Evolutionary conservation across 2,329 filamentous ascomycete species (phyloP), one percentile per base, ranked within the genome.

Genomic region (Fusarium cyanostomum): DNA sequence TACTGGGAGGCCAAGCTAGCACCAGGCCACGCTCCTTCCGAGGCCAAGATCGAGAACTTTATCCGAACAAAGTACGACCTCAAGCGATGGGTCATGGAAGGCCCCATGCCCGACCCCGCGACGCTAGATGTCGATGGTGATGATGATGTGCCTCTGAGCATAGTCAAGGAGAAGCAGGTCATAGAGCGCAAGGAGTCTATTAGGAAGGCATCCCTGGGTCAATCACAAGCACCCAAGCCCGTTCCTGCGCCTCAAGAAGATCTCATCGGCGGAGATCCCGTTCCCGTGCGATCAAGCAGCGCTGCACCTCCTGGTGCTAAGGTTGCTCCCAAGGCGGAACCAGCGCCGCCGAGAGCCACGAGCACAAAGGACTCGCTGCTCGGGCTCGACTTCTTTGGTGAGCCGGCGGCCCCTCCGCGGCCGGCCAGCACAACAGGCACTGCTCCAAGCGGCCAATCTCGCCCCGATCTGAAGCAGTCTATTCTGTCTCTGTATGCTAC

Each of bases 51-150:
- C 71, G 95, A 99, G 84, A 99, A 98, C 82, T 99, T 99, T 74
- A 98, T 99, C 72, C 89, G 95, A 68, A 99, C 96, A 54, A 99
- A 99, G 79, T 99, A 99, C 78, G 95, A 99, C 77, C 91, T 95
- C 51, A 98, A 97, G 86, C 86, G 96, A 80, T 99, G 95, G 95
- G 91, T 93, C n/a, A 98, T 98, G 94, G 95, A 99, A 60, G 95
- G 95, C 2, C 89, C 88, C 6, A 94, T 96, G 74, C 96, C 96
- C 6, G 93, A 98, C 74, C 95, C 96, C n/a, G 85, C 92, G 4
- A 92, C 91, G 2, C 79, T 99, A 48, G 92, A 96, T 74, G 87
- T 81, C 12, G 91, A 92, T 13, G 93, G 88, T 51, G 94, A 97
- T 71, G 93, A 97, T 68, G 93, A 98, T 75, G 88, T 90, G 13